Evolutionary conservation across 768 basidiomycete genomes (phyloP), one percentile per base, ranked within the genome.

Genomic region (Psilocybe cubensis): DNA sequence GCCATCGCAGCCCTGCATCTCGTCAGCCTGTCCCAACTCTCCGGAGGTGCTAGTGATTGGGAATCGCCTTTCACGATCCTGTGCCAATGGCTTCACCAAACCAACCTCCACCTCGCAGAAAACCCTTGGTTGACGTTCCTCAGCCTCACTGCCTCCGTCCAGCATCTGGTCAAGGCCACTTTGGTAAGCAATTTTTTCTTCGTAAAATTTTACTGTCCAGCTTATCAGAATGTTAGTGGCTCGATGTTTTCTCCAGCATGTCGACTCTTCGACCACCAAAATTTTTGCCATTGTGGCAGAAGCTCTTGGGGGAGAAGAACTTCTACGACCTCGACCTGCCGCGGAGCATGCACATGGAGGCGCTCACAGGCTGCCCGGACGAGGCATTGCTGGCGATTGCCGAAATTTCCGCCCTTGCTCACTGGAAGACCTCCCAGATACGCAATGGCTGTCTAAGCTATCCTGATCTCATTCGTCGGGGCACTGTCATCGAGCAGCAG

Each of bases 1-100:
- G 92, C 89, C 9, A 79, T 88, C 61, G 91, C 92, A 3, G 90
- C 92, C 4, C 67, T 92, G 41, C 90, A 91, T 69, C 82, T 94
- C 59, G 79, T 92, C 57, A 84, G 81, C 64, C 91, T 86, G 70
- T 88, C 87, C 42, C 77, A 89, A 57, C 74, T 92, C 67, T 86
- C 84, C 2, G 88, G 88, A 52, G 85, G 89, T 31, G 72, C 76
- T 50, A 82, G 79, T 17, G 83, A 87, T 63, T 94, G 92, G 92
- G 81, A 81, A 58, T 74, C 77, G 5, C 83, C 88, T 60, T 84
- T 94, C 65, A 77, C 81, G 35, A 79, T 92, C 20, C 85, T 91
- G 44, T 82, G 82, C 63, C 89, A 92, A 57, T 94, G 92, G 92
- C 75, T 93, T 44, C 76, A 74, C 44, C 83, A 87, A 67, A 87